Percentiles rank a stretch among this genome's conserved stretches.
Conservation (phyloP, 768 basidiomycete species). For the Filobasidium floriforme region DNA sequence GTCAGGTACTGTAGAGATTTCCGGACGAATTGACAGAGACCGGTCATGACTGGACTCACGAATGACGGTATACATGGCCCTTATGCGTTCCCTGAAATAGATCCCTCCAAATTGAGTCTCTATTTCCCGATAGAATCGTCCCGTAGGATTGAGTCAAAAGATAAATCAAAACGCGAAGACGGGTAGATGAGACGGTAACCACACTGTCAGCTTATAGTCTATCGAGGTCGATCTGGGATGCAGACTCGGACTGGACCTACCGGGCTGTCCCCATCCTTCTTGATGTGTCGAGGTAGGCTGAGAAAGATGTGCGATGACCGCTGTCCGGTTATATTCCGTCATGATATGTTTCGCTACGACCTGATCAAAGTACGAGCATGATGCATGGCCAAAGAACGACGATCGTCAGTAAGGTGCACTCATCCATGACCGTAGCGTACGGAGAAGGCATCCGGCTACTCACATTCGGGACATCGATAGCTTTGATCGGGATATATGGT, state of each 20-base stretch:
- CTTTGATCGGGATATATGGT: constrained; percentile 44
- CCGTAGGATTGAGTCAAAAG: too few species aligned
- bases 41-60: constrained; percentile 4
- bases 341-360: constrained; percentile 41
- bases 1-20: constrained; percentile 19
- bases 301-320: constrained; percentile 43
- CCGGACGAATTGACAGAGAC: constrained; percentile 23
- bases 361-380: too few species aligned
- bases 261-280: constrained; percentile 45
- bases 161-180: too few species aligned
- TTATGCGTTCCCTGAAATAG: constrained; percentile 19
- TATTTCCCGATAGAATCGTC: constrained; percentile 27
- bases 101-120: constrained; percentile 21
- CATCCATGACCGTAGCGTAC: background rate
- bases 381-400: too few species aligned
- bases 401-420: too few species aligned
- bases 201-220: too few species aligned
- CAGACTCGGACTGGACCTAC: constrained; percentile 31
- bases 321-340: constrained; percentile 42
- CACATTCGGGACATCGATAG: constrained; percentile 40
- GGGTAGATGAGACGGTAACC: too few species aligned
- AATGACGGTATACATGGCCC: constrained; percentile 17
- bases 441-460: constrained; percentile 6
- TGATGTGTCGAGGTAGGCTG: constrained; percentile 43
- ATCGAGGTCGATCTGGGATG: too few species aligned